Evolutionary conservation across 2,329 filamentous ascomycete species (phyloP).

Genomic region (Juglanconis sp.): DNA sequence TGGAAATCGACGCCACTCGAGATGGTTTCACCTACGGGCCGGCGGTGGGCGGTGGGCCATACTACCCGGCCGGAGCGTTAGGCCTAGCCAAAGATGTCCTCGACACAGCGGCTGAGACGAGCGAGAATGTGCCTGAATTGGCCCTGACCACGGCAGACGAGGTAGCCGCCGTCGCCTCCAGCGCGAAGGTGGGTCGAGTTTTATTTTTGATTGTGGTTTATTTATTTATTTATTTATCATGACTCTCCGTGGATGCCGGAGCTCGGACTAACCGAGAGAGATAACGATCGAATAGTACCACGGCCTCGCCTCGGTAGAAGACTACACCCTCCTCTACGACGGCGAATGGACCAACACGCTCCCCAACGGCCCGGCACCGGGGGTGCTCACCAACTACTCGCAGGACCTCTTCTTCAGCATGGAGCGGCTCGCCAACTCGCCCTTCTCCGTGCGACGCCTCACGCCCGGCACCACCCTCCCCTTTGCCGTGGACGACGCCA

Average conservation of each 20-base stretch:
- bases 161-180: neutral
- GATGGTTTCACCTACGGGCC: neutral
- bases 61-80: constrained; percentile 5
- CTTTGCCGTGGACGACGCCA: constrained; percentile 31
- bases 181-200: neutral
- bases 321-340: constrained; percentile 39
- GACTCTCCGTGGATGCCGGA: too few species aligned
- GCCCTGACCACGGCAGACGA: neutral
- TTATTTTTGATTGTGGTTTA: neutral
- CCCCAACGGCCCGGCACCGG: constrained; percentile 30
- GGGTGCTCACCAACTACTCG: constrained; percentile 42
- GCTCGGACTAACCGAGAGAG: too few species aligned
- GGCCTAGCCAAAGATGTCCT: constrained; percentile 12
- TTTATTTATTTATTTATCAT: too few species aligned
- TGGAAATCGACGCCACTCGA: neutral
- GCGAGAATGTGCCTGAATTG: neutral
- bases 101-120: neutral
- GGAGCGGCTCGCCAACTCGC: constrained; percentile 40
- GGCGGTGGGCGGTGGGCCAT: constrained; percentile 6
- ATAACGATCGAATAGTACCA: constrained; percentile 21
- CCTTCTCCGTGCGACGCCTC: constrained; percentile 34
- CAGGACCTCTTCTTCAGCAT: constrained; percentile 44
- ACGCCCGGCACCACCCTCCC: constrained; percentile 27
- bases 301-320: constrained; percentile 30
- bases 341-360: constrained; percentile 35